Conservation (phyloP, 2,329 filamentous ascomycete species). For the Helotiales sp. region DNA sequence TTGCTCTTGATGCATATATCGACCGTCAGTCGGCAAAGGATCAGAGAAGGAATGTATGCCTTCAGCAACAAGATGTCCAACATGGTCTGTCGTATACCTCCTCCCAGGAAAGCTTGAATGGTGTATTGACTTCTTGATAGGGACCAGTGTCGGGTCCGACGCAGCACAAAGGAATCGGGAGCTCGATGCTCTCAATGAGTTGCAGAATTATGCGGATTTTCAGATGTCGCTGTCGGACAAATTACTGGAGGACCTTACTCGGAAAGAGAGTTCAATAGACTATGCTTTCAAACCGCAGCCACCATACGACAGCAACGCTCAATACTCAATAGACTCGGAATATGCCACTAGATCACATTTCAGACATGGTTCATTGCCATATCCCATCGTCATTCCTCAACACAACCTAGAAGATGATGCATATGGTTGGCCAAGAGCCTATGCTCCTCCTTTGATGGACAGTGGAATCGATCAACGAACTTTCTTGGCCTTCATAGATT, state of each 20-base stretch:
- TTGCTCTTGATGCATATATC: constrained; percentile 13
- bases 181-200: constrained; percentile 24
- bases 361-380: constrained; percentile 38
- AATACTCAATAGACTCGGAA: no score
- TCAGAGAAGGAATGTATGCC: neutral
- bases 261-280: neutral
- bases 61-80: neutral
- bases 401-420: constrained; percentile 50
- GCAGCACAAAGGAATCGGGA: constrained; percentile 8
- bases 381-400: constrained; percentile 58
- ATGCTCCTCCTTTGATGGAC: constrained; percentile 51
- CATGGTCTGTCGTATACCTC: neutral
- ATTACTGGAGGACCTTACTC: constrained; percentile 19
- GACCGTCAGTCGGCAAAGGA: neutral
- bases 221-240: constrained; percentile 24
- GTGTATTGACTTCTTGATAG: neutral
- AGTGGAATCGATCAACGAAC: constrained; percentile 52
- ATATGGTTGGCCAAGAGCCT: constrained; percentile 56
- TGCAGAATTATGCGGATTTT: constrained; percentile 28
- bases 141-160: neutral
- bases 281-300: neutral
- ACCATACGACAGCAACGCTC: neutral
- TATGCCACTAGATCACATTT: neutral
- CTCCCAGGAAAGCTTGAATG: neutral
- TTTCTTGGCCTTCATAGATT: constrained; percentile 47